Percentiles rank a stretch among this genome's conserved stretches.
phyloP scores from a whole-genome alignment of 106 monocot genomes.

The Allium fistulosum region DNA sequence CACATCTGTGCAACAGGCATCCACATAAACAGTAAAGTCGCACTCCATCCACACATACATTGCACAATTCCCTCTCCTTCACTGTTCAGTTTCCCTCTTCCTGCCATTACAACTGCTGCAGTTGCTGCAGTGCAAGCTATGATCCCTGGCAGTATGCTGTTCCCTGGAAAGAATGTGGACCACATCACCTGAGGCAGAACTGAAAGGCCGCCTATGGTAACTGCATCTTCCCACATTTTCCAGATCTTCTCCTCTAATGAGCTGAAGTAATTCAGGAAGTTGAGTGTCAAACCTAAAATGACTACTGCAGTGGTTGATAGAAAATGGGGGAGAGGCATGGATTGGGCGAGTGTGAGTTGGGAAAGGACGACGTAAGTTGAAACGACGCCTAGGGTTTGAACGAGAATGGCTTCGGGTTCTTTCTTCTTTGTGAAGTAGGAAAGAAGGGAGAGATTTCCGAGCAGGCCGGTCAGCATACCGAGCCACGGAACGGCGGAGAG shows the following conservation, averaged over 20 bases:
- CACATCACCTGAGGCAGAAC: constrained; percentile 99
- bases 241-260: constrained; percentile 42
- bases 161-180: constrained; percentile 95
- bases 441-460: constrained; percentile 77
- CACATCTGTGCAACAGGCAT: constrained; percentile 96
- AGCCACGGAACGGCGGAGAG: constrained; percentile 88
- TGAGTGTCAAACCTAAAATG: constrained; percentile 51
- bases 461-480: constrained; percentile 84
- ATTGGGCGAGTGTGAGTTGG: constrained; percentile 73
- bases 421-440: constrained; percentile 97
- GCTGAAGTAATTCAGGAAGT: constrained; percentile 80
- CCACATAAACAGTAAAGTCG: constrained; percentile 96
- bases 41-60: constrained; percentile 88
- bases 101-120: constrained; percentile 57
- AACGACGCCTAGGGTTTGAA: constrained; percentile 81
- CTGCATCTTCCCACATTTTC: constrained; percentile 89
- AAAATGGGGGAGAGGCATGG: constrained; percentile 78
- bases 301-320: constrained; percentile 51
- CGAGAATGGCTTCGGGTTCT: constrained; percentile 80
- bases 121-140: constrained; percentile 36
- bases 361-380: constrained; percentile 78
- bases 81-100: constrained; percentile 60
- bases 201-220: constrained; percentile 79
- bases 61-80: constrained; percentile 47
- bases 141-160: constrained; percentile 74